Evolutionary conservation across 73 alveolate species (phyloP).

Genomic region (Tetrahymena malaccensis): DNA sequence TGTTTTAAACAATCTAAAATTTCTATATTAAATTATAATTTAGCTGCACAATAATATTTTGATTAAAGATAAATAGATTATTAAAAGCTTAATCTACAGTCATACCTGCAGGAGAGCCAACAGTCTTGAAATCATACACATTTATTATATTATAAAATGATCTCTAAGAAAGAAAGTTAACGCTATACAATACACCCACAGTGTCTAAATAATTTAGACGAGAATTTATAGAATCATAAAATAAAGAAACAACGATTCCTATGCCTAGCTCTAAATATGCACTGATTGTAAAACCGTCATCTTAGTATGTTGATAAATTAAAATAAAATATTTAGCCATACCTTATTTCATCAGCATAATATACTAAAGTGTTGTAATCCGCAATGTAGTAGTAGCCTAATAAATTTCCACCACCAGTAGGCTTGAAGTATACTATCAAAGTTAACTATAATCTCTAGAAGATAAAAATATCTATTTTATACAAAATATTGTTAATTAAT

Average conservation of each 20-base stretch:
- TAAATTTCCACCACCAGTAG: not conserved
- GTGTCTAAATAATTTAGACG: not conserved
- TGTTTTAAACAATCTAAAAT: not conserved
- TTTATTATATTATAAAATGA: not conserved
- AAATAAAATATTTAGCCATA: not conserved
- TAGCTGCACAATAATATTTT: not conserved
- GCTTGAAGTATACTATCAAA: not conserved
- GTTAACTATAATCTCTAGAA: not conserved
- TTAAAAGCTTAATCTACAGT: not conserved
- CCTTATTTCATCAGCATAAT: not conserved
- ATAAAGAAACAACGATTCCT: not conserved
- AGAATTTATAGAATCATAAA: not conserved
- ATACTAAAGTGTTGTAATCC: not conserved
- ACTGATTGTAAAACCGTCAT: not conserved
- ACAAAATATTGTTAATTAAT: not conserved
- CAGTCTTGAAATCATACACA: not conserved
- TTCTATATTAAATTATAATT: not conserved
- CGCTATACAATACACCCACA: not conserved
- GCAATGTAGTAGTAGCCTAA: not conserved
- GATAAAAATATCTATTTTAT: not conserved
- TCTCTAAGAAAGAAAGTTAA: not conserved
- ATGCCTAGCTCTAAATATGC: not conserved
- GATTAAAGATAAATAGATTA: not conserved
- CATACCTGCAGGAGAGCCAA: not conserved
- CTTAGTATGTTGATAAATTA: not conserved